Evolutionary conservation across 2,329 filamentous ascomycete genomes (phyloP), one percentile per base, ranked within the genome.

Genomic region (Venturia oleaginea): DNA sequence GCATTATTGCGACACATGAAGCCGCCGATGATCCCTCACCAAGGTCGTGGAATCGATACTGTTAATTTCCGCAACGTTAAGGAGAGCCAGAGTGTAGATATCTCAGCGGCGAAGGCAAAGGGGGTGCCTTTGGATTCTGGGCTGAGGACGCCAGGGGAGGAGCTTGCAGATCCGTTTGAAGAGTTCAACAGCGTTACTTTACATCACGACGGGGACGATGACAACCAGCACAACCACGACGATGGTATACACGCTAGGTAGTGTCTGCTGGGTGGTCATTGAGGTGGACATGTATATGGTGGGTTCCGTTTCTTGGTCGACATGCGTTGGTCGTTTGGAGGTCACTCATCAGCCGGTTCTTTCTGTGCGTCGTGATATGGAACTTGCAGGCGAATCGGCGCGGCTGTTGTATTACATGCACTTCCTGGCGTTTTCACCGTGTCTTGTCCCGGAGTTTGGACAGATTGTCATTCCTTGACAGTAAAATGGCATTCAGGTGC

Each of bases 171-270:
- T 81, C 94, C 94, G 1, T 99, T 99, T 73, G 91, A 97, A 76
- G 94, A 97, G 76, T 99, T 99, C 78, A 99, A 97, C 81, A 96
- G 91, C 73, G 92, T 99, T 51, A 99, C 94, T 61, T 81, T 99
- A 67, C 93, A 97, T 76, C 94, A 99, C 73, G 94, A 97, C 65
- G 94, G 92, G 19, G 93, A 97, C 69, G 90, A 92, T 15, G 22
- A 63, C 37, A 30, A 55, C 10, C 60, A 59, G 34, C 63, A 64
- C 37, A 30, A n/a, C 30, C 24, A 32, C 15, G 60, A 48, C 22
- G 32, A 62, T 6, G 22, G 40, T 22, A 24, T 48, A 3, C 37
- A 43, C 40, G 43, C 30, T 30, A 46, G 60, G 60, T 46, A 51
- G 32, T 51, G 4, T 27, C 17, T 24, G 2, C 10, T 17, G 27